Evolutionary conservation across 148 eudicot genomes (phyloP), one percentile per base, ranked within the genome.

Genomic region (Fagopyrum homotropicum): DNA sequence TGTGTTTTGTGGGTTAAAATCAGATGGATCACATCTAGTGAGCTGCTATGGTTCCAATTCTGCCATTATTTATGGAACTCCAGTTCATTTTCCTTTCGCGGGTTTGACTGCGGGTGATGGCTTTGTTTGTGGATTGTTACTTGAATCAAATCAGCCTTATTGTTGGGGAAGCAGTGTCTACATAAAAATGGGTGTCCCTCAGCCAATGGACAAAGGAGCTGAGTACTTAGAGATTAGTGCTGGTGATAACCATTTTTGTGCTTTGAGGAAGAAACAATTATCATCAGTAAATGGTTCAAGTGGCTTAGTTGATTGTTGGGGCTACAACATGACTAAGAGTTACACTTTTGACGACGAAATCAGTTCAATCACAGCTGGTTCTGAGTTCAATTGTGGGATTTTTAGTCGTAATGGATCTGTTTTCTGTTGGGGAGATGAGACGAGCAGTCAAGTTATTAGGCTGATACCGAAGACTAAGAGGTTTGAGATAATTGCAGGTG

Each of bases 241-340:
- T 1, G 98, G 98, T n/a, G 98, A 95, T 70, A 80, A 92, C 78
- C 98, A 95, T 83, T 78, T 95, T 46, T 95, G 98, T 78, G 98
- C 89, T 3, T 77, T 95, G 74, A 86, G 97, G 50, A 86, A 91
- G 46, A 88, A 82, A 68, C 88, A 92, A 69, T 81, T 88, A 46
- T 86, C 45, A 44, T 93, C 93, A 14, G 81, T 50, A 47, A 72
- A 72, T 49, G 55, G 15, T 1, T 81, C 70, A 35, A 83, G 97
- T 77, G 83, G 89, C 73, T 75, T 92, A 17, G 89, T 95, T 45
- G 98, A 95, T 79, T 95, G 98, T 75, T 95, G 98, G 98, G 98
- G 98, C 4, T 95, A 90, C 81, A 95, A 95, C 80, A 95, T 95
- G 96, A 95, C 97, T 12, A 73, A 79, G 12, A 89, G 80, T 75